Base-by-base conservation (phyloP, 2,329 filamentous ascomycete species). In the Colletotrichum acutatum region DNA sequence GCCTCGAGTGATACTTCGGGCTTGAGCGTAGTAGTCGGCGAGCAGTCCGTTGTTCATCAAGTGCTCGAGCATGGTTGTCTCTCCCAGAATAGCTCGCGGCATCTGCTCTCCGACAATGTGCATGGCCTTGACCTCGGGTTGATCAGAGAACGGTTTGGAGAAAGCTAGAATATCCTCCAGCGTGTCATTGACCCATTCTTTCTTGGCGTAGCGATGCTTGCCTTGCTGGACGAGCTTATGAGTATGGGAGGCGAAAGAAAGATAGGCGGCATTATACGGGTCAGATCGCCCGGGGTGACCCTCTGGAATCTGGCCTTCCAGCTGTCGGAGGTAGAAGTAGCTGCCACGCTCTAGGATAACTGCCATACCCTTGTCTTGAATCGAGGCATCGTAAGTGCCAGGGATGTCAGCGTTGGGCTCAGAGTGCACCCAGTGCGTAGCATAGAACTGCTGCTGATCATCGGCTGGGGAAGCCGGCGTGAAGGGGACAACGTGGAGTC, bases 41-140 rank as follows among this genome's bases (percentile, higher is more conserved):
- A 86, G 74, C 53, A 84, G 74, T 5, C 80, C 77, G 19, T 84
- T 77, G 34, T 79, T 75, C 37, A 76, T 78, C 63, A 86, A 73
- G 58, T 81, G 77, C 66, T 85, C 84, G 8, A 85, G 77, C 66
- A 84, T 80, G 4, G 76, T 82, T 6, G 71, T 78, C 49, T 81
- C 76, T 3, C 80, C 81, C 0, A 78, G 76, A 12, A 86, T 76
- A 1, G 82, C 78, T 16, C 77, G 72, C 2, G 80, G 75, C 19
- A 86, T 68, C 16, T 52, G 42, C 16, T 62, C 66, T 7, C 66
- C 57, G 1, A 68, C 66, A 14, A 68, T 14, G 5, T 53, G 66
- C 56, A 67, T 67, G 6, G 57, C 57, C 7, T 61, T 60, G 42
- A 67, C 34, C 30, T 60, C 65, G 22, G 65, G 57, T 7, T 52